These are phyloP conservation scores for Tylopilus sp. DNA, from an alignment of 1,284 basidiomycete genomes.

Conservation along the genomic window DNA sequence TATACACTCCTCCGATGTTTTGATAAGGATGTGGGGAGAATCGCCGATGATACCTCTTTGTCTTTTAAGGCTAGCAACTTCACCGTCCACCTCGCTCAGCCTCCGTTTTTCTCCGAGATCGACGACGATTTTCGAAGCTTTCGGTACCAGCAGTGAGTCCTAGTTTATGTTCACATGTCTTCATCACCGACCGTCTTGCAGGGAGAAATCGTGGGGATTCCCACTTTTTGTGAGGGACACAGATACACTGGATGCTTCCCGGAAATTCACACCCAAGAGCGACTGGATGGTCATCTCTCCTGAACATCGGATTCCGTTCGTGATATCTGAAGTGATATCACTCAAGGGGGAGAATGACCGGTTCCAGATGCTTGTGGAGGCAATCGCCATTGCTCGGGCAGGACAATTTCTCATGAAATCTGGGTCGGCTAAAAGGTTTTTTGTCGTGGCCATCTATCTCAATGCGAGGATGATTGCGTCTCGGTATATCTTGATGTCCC, in stretches of 20 bases:
- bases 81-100: background rate
- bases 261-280: background rate
- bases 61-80: slow-evolving; percentile 7
- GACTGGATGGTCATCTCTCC: slow-evolving; percentile 4
- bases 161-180: accelerated
- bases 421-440: background rate
- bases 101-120: slow-evolving; percentile 1
- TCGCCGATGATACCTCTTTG: background rate
- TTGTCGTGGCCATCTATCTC: slow-evolving; percentile 1
- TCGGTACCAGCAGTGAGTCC: background rate
- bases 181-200: background rate
- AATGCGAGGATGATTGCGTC: background rate
- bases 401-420: background rate
- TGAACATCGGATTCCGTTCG: background rate
- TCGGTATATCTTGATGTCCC: slow-evolving; percentile 3
- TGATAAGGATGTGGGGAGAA: background rate
- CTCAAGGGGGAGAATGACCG: background rate
- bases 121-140: background rate
- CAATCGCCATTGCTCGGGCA: background rate
- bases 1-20: slow-evolving; percentile 2
- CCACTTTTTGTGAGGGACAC: background rate
- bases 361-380: background rate
- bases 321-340: slow-evolving; percentile 6
- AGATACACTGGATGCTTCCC: accelerated
- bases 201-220: slow-evolving; percentile 1